Evolutionary conservation across 192 early-diverging fungal genomes (phyloP), one percentile per base, ranked within the genome.

Genomic region (Fimicolochytrium jonesii): DNA sequence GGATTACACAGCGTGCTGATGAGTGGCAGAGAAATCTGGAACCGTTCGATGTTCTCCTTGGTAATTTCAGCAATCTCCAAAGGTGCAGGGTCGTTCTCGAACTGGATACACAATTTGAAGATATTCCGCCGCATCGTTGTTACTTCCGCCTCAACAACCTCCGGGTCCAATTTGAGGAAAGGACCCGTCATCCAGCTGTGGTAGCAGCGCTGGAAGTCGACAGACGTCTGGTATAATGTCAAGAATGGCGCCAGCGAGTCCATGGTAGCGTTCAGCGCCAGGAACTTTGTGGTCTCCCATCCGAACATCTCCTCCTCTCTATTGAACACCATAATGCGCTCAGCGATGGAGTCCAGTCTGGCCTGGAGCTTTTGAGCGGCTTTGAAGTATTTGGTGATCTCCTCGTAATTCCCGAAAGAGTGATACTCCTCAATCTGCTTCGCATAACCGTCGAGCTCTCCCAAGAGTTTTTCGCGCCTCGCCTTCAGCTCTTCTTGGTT

Each of bases 371-470:
- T 83, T 42, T 85, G 83, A 0, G 83, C 83, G 2, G 78, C 59
- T 59, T 83, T 85, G 56, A 85, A 70, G 49, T 85, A 85, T 35
- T 76, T 76, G 18, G 70, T 74, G 41, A 85, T 74, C 30, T 85
- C 83, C 11, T 77, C 71, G 49, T 78, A 84, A 43, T 85, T 81
- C 30, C 79, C 77, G 67, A 76, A 83, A 0, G 52, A 44, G 45
- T 77, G 69, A 56, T 84, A 85, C 48, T 85, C 83, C 33, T 81
- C 83, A 49, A 85, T 70, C 62, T 85, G 83, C 66, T 81, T 84
- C 13, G 73, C 49, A 42, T 78, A 83, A 4, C 77, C 74, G 25
- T 85, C 83, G 22, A 85, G 69, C 60, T 85, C 83, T 0, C 50
- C 28, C 17, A 58, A 58, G 4, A 85, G 58, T 47, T 77, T 75